Evolutionary conservation across 2,329 filamentous ascomycete genomes (phyloP).

Genomic region (Kalmusia sp.): DNA sequence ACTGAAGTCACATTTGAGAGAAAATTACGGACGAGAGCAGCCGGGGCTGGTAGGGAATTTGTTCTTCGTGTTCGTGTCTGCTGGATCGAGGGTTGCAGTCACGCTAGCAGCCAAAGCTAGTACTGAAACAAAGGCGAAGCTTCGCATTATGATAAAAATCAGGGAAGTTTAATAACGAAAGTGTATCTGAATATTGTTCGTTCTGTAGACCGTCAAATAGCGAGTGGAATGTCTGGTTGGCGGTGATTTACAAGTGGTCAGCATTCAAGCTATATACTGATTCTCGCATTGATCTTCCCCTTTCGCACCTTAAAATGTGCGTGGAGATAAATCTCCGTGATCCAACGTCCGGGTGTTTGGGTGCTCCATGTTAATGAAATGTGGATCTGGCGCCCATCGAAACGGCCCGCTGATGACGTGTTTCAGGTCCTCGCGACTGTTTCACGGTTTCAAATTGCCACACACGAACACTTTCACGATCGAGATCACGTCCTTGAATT

Average conservation of each 20-base stretch:
- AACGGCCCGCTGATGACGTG: background rate
- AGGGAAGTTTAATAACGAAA: background rate
- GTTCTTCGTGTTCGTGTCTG: constrained; percentile 47
- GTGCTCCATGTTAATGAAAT: constrained; percentile 2
- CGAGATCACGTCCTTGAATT: background rate
- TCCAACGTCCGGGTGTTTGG: background rate
- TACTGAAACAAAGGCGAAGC: background rate
- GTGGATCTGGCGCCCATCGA: background rate
- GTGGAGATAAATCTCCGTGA: background rate
- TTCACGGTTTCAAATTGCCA: background rate
- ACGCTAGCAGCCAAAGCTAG: constrained; percentile 3
- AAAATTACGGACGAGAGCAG: constrained; percentile 27
- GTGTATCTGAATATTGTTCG: background rate
- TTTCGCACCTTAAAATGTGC: background rate
- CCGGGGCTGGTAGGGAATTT: constrained; percentile 33
- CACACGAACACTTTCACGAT: background rate
- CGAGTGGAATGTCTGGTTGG: background rate
- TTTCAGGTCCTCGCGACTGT: background rate
- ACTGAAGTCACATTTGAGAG: background rate
- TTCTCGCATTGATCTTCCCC: too few relatives aligned
- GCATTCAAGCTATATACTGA: background rate
- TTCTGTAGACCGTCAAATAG: too few relatives aligned
- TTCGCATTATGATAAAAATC: background rate
- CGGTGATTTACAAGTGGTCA: background rate
- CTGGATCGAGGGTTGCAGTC: constrained; percentile 44